Evolutionary conservation across 1,284 basidiomycete genomes (phyloP), one percentile per base, ranked within the genome.

Genomic region (Cryptococcus deneoformans): DNA sequence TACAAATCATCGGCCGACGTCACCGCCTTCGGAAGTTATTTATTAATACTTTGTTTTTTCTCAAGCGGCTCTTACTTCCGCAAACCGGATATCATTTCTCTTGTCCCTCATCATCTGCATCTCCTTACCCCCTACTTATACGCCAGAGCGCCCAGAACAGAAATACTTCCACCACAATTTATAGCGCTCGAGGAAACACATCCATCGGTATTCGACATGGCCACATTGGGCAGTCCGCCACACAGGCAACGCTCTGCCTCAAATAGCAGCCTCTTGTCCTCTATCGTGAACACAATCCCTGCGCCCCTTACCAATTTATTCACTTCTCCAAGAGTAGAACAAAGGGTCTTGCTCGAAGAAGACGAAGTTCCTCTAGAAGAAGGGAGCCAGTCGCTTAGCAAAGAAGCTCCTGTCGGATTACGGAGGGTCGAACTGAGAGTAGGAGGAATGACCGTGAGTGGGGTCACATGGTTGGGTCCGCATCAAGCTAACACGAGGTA

Each of bases 361-460:
- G 53, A 53, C 46, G 59, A 58, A 34, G 58, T 53, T 46, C 55
- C 59, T 40, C n/a, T 50, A 46, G 57, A 54, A 6, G 50, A 59
- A 53, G 61, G 47, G 54, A 56, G 45, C 3, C 51, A 29, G 6
- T 11, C 35, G 38, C 38, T 57, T 11, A 60, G 59, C 16, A 56
- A 58, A 50, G 59, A 52, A 39, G 63, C 52, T 9, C 56, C 52
- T 14, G 48, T 51, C 5, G 53, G 46, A 2, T 38, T 59, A 11
- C 68, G 65, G 54, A 63, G 72, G 20, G 77, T 77, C 45, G 77
- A 77, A 59, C 68, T 79, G 51, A 64, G 69, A 39, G 66, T 78
- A n/a, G 76, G 75, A 29, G 75, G 74, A 20, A 76, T 77, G 76
- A 78, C 74, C 2, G 73, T 77, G 57, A 65, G 74, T 68, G 34